Base-by-base conservation (phyloP, 495 filamentous ascomycete genomes). In the Penicillium arizonense region DNA sequence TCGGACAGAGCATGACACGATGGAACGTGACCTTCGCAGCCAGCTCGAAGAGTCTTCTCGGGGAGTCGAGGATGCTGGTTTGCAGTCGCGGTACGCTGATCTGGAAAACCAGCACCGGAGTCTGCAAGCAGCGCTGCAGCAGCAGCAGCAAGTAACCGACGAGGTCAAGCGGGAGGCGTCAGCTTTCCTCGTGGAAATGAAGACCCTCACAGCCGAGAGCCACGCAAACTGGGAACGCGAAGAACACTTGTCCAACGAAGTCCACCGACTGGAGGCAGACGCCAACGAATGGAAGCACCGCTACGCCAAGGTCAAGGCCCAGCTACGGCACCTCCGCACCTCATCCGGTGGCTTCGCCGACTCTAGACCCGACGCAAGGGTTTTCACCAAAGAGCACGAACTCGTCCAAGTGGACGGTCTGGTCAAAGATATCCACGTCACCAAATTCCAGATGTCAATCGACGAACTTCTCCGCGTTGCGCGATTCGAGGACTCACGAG, bases 361-460 rank as follows among this genome's bases (percentile, higher is more conserved):
- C 42, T 58, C 69, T 14, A 83, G 83, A 28, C 75, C 84, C 24
- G 86, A 93, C 55, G 82, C 81, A 4, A 76, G 72, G 50, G 76
- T 82, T 47, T 75, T 83, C 44, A 75, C 83, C 34, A 83, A 83
- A 45, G 87, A 93, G 47, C 83, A 83, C 50, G 86, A 84, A 11
- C 83, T 96, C 56, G 77, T 86, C 18, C 78, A 87, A 51, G 77
- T 82, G 9, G 78, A 87, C 44, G 94, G 94, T 2, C 64, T 93
- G 21, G 83, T 98, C 42, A 89, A 87, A 69, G 92, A 96, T 69
- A 82, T 96, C 18, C 87, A 96, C 71, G 83, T 98, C 41, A 96
- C 94, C 33, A 90, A 89, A 56, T 97, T 96, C 77, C 94, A 98
- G 66, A 87, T 97, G 56, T 83, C 91, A 13, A 88, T 98, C 51